Conservation (phyloP, 2,329 filamentous ascomycete species). For the Claviceps monticola region DNA sequence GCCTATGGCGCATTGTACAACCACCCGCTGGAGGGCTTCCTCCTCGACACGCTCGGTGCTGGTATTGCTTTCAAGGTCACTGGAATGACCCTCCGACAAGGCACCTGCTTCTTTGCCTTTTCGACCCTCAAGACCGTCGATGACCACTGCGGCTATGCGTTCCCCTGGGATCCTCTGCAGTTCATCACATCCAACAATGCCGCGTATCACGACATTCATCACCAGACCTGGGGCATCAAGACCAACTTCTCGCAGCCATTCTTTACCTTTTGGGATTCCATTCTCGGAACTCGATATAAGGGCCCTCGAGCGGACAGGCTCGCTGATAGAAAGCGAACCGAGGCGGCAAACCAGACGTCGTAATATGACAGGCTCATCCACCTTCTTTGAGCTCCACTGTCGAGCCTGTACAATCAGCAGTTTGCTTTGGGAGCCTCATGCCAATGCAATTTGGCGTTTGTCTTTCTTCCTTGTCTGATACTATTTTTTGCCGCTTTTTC, state of each 20-base stretch:
- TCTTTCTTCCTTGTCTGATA: not conserved
- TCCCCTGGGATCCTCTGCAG: slow-evolving; percentile 91
- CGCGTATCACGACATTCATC: slow-evolving; percentile 93
- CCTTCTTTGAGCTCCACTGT: not conserved
- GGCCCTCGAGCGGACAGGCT: slow-evolving; percentile 38
- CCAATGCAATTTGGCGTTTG: not conserved
- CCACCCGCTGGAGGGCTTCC: slow-evolving; percentile 85
- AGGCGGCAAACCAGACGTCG: slow-evolving; percentile 12
- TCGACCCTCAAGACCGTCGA: slow-evolving; percentile 94
- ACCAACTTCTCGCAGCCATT: slow-evolving; percentile 83
- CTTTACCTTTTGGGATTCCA: slow-evolving; percentile 88
- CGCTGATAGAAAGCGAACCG: slow-evolving; percentile 22
- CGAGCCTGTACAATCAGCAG: not conserved
- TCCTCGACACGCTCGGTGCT: slow-evolving; percentile 81
- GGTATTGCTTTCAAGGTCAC: slow-evolving; percentile 70
- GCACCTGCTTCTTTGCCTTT: slow-evolving; percentile 77
- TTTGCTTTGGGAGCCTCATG: not conserved
- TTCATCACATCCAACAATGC: slow-evolving; percentile 90
- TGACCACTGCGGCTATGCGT: slow-evolving; percentile 91
- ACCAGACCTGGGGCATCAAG: slow-evolving; percentile 99
- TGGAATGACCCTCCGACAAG: slow-evolving; percentile 72
- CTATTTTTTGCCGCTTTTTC: not conserved
- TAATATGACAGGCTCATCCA: not conserved
- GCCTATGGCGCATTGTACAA: slow-evolving; percentile 96
- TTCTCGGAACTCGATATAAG: slow-evolving; percentile 72